Evolutionary conservation across 2,329 filamentous ascomycete species (phyloP), one percentile per base, ranked within the genome.

Genomic region (Phaeosphaeria sp.): DNA sequence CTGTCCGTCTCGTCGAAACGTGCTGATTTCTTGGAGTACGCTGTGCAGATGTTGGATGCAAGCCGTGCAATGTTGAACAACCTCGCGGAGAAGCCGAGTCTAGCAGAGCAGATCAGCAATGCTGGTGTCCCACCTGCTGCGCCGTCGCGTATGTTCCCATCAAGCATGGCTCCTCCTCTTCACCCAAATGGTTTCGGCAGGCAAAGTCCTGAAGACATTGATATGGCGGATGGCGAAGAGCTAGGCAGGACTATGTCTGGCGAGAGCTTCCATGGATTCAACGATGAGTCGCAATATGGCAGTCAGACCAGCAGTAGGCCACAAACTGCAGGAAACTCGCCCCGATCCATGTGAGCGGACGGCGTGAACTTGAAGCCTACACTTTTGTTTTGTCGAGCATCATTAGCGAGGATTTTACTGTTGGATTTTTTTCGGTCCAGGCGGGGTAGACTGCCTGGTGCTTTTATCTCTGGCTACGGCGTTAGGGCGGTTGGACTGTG

Each of bases 1-100:
- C 82, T 98, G 54, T 90, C 90, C 9, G 93, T 98, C 48, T 93
- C 90, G 77, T 89, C 87, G 46, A 92, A 92, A 74, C 88, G 90
- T 48, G 85, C 85, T 11, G 79, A 73, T 23, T 83, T 81, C 71
- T 77, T 83, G 6, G 75, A 77, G 17, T 78, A 77, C 36, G 81
- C 81, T 11, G 72, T 82, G 9, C 75, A 76, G 52, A 79, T 79
- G 72, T 68, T 83, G 33, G 79, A 81, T 49, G 79, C 80, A 5
- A 78, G 72, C 44, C 72, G 75, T 39, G 74, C 74, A 7, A 79
- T 82, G 78, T 66, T 83, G 56, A 76, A 75, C 47, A 77, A 77
- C 36, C 67, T 83, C 23, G 77, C 76, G 20, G 78, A 80, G 64
- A 82, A 82, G 67, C 79, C 80, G 3, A 72, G 67, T 46, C 58